phyloP scores from a whole-genome alignment of 176 grass and related monocot species.

The Thalia dealbata region DNA sequence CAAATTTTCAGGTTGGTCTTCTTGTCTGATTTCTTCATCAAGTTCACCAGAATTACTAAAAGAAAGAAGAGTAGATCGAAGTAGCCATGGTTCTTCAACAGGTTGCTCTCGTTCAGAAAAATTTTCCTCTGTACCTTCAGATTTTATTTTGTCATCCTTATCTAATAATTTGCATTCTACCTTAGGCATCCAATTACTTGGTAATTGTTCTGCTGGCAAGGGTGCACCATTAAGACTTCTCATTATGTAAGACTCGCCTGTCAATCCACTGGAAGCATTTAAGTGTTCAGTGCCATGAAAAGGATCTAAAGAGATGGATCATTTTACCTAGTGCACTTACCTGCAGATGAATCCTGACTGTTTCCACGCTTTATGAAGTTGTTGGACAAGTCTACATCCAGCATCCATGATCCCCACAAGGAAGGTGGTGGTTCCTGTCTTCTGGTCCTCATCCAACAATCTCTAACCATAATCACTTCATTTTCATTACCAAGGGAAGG shows the following conservation, averaged over 20 bases:
- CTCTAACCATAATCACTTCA: constrained; percentile 55
- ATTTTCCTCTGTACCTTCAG: constrained; percentile 11
- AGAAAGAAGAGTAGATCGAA: constrained; percentile 32
- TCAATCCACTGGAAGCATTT: constrained; percentile 85
- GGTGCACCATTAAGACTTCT: constrained; percentile 48
- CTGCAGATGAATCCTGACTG: constrained; percentile 30
- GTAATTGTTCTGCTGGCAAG: constrained; percentile 30
- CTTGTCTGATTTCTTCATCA: constrained; percentile 9
- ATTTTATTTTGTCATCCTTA: constrained; percentile 22
- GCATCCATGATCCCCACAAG: constrained; percentile 79
- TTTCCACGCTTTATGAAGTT: constrained; percentile 24
- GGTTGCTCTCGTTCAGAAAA: constrained; percentile 37
- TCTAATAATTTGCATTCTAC: constrained; percentile 21
- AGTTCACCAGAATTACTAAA: constrained; percentile 6
- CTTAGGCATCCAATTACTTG: constrained; percentile 22
- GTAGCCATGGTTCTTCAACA: constrained; percentile 81
- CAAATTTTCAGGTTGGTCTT: constrained; percentile 32
- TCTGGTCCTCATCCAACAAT: constrained; percentile 67
- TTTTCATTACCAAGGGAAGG: constrained; percentile 48
- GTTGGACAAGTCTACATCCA: constrained; percentile 31
- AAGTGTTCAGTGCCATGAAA: constrained; percentile 70
- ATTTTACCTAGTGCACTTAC: constrained; percentile 31
- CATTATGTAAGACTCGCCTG: constrained; percentile 65
- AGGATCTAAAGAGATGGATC: constrained; percentile 6
- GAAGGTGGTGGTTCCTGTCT: constrained; percentile 36